Base-by-base conservation (phyloP, 2,329 filamentous ascomycete species). In the Aspergillus jensenii region DNA sequence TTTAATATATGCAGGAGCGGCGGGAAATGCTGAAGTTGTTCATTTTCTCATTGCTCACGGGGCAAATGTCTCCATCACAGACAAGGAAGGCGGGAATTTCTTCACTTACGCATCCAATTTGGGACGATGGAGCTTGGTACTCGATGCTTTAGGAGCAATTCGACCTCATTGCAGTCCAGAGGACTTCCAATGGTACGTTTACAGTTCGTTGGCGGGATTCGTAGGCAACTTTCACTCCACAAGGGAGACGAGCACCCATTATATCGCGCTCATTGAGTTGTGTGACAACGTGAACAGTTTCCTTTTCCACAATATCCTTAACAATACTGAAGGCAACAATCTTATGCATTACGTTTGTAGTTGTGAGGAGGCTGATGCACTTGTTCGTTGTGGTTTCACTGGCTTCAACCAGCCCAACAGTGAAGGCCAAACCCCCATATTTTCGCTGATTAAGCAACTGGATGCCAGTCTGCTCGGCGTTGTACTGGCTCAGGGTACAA, bases 91-190 rank as follows among this genome's bases (percentile, higher is more conserved):
- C 0, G 2, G 9, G 1, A 4, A 8, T 4, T 31, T 31, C 27
- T 3, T 31, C 3, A 1, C 0, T 31, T 31, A 31, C 9, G 3
- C 27, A 31, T 11, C 9, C 9, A 1, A 3, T 2, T 4, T 0
- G 3, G 1, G 3, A 3, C 8, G 1, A 8, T 31, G 27, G 27
- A 8, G 9, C 9, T 3, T 31, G 9, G 27, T 31, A 31, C 9
- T 31, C 9, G 27, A 31, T 8, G 9, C 3, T 4, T 8, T 31
- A 9, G 27, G 3, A 11, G 3, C 9, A 31, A 11, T 31, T 11
- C 27, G 27, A 31, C 27, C 9, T 4, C 27, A 11, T 8, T 31
- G 27, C 27, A 31, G 27, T 31, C 27, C 9, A 31, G 9, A 37
- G 35, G 35, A 37, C 0, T 49, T 21, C 21, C 27, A 49, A 4